These are phyloP conservation scores for Suillus placidus DNA, from an alignment of 768 basidiomycete species.

Conservation along the genomic window DNA sequence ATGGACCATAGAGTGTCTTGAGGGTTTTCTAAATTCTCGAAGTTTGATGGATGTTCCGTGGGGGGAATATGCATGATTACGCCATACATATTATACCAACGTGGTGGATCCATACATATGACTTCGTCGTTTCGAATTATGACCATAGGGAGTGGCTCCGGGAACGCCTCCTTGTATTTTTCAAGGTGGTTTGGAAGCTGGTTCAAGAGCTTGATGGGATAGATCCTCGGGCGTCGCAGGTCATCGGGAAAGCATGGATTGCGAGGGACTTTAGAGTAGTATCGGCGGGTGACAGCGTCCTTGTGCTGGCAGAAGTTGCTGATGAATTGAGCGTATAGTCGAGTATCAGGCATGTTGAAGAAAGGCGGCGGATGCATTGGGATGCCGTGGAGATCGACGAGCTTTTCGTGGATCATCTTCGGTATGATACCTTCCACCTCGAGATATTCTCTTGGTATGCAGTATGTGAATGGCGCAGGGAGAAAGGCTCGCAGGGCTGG, in stretches of 20 bases:
- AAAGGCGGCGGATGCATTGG: background rate
- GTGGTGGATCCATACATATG: constrained; percentile 9
- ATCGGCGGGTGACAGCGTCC: background rate
- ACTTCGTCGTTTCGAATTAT: constrained; percentile 23
- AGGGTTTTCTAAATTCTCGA: background rate
- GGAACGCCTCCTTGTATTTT: constrained; percentile 17
- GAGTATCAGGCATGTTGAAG: background rate
- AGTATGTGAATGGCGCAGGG: constrained; percentile 30
- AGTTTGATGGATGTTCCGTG: background rate
- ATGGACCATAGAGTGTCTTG: constrained; percentile 19
- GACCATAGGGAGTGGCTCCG: constrained; percentile 25
- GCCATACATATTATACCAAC: background rate
- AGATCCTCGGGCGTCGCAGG: constrained; percentile 9
- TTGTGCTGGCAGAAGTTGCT: background rate
- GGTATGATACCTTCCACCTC: background rate
- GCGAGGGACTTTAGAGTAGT: background rate
- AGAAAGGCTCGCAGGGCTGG: background rate
- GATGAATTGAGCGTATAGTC: background rate
- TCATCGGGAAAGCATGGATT: background rate
- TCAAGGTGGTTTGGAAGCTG: constrained; percentile 16
- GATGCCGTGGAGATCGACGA: background rate
- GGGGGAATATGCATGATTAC: constrained; percentile 12
- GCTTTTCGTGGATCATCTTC: background rate
- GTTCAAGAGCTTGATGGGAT: constrained; percentile 15
- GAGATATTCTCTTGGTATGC: background rate